Percentiles rank a stretch among this genome's conserved stretches.
Conservation (phyloP, 257 asterid species). For the Solanum virginianum region DNA sequence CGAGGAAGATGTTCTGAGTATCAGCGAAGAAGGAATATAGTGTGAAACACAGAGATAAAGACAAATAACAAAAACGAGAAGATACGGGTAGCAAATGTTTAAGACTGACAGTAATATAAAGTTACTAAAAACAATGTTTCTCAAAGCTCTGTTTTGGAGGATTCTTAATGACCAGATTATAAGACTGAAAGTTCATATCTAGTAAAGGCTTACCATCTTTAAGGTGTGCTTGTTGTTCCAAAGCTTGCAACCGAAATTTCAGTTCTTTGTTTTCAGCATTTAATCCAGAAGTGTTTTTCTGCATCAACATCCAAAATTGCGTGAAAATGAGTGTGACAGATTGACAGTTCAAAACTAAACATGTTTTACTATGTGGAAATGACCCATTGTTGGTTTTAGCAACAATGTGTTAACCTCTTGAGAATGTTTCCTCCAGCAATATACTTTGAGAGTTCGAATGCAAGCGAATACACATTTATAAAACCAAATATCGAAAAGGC, state of each 20-base stretch:
- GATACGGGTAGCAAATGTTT: neutral
- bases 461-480: neutral
- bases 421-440: neutral
- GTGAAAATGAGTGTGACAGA: neutral
- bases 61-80: neutral
- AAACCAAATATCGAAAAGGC: neutral
- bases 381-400: neutral
- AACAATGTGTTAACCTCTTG: neutral
- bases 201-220: conserved; percentile 56
- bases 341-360: neutral
- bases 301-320: conserved; percentile 7
- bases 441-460: neutral
- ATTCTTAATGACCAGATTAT: neutral
- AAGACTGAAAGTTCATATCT: neutral
- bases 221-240: conserved; percentile 93
- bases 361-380: neutral
- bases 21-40: neutral
- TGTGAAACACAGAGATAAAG: neutral
- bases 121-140: neutral
- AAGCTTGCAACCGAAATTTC: conserved; percentile 63
- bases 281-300: conserved; percentile 76
- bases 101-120: neutral
- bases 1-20: neutral
- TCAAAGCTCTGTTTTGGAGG: neutral
- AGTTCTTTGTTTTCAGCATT: conserved; percentile 88